Evolutionary conservation across 768 basidiomycete species (phyloP), one percentile per base, ranked within the genome.

Genomic region (Podaxis pistillaris): DNA sequence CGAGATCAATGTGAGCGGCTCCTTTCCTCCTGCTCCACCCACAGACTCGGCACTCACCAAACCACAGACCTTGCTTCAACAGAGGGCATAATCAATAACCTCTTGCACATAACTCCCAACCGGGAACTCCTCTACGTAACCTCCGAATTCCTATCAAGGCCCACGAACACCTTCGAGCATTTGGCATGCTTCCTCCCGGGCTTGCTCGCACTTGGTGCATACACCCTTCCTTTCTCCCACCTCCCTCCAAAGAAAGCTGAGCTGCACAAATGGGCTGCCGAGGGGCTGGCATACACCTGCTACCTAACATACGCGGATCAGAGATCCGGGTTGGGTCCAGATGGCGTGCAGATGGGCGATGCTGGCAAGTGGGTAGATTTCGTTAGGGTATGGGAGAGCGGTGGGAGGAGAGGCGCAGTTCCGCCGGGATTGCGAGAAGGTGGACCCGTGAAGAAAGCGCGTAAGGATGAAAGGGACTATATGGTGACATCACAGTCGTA

Each of bases 161-260:
- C 82, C 13, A 72, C 75, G 3, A 76, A 83, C 68, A 75, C 68
- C n/a, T 77, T 87, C 59, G 82, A 88, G 68, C 87, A 89, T 68
- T 79, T 87, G 33, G 79, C 85, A 3, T 89, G 87, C 68, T 88
- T 86, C 76, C 78, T 87, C 62, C 85, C 86, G 0, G 87, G 85
- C 2, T 74, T 88, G 9, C 76, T 89, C 50, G 84, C 85, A 0
- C 79, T 89, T 7, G 87, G 86, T 33, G 83, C 75, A 13, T 73
- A 82, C 63, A 78, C 77, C 15, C 75, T 74, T 15, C 72, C 75
- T 15, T 63, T 49, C 47, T 64, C 52, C 28, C 70, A 81, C 24
- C 67, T 79, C 1, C 60, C 65, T 1, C 58, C 63, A 15, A 75
- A 78, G 52, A 76, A 73, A 49, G 73, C 30, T 15, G 47, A 78